Percentiles rank a stretch among this genome's conserved stretches.
Conservation (phyloP, 306 rosid genomes). For the Dalbergia cochinchinensis region DNA sequence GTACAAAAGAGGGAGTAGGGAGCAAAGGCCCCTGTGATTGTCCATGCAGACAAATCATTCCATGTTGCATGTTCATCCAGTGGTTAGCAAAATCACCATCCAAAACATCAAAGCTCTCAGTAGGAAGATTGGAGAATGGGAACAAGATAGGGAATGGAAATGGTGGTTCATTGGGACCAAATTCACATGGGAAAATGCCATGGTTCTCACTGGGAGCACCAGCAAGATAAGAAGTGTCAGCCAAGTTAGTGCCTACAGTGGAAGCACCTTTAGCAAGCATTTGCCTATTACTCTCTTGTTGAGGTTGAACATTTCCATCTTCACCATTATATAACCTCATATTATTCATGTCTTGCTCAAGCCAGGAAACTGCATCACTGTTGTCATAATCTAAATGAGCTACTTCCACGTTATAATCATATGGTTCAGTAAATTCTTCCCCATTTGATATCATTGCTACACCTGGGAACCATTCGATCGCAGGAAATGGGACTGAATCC, state of each 20-base stretch:
- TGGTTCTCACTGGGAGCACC: slow-evolving; percentile 58
- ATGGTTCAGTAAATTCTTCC: slow-evolving; percentile 49
- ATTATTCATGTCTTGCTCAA: slow-evolving; percentile 57
- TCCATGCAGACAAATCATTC: slow-evolving; percentile 57
- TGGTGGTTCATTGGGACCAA: slow-evolving; percentile 65
- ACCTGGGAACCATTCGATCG: slow-evolving; percentile 60
- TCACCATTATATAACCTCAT: slow-evolving; percentile 53
- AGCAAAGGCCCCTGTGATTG: slow-evolving; percentile 28
- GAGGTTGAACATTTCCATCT: slow-evolving; percentile 42
- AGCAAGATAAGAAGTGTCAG: slow-evolving; percentile 51
- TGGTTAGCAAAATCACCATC: slow-evolving; percentile 62
- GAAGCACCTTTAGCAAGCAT: slow-evolving; percentile 55
- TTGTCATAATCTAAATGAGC: slow-evolving; percentile 48
- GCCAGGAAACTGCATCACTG: slow-evolving; percentile 43
- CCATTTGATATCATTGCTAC: slow-evolving; percentile 47
- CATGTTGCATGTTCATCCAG: slow-evolving; percentile 67
- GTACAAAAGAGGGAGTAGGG: slow-evolving; percentile 46
- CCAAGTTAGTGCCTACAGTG: slow-evolving; percentile 50
- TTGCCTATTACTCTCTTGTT: slow-evolving; percentile 51
- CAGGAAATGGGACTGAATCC: slow-evolving; percentile 53
- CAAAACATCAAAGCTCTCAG: slow-evolving; percentile 63
- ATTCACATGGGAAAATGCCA: slow-evolving; percentile 51
- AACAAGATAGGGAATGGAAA: slow-evolving; percentile 61
- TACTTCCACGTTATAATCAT: slow-evolving; percentile 47
- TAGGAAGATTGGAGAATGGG: slow-evolving; percentile 55